Conservation (phyloP, 2,329 filamentous ascomycete genomes). For the Penicillium sp. region DNA sequence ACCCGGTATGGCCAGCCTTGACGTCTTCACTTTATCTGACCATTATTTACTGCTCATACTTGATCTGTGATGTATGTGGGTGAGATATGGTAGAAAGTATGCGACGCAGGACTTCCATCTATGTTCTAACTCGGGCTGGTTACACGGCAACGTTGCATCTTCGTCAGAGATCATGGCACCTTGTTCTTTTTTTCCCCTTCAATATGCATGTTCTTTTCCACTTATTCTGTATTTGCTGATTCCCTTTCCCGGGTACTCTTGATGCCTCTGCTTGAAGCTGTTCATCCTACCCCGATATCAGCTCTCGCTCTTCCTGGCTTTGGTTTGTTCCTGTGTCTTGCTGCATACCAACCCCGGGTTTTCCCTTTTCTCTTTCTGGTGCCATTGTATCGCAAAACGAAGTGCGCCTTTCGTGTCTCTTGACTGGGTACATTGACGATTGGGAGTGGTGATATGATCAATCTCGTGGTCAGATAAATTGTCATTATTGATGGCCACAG, state of each 20-base stretch:
- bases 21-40: constrained; percentile 3
- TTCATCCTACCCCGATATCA: constrained; percentile 8
- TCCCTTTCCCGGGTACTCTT: constrained; percentile 12
- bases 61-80: constrained; percentile 15
- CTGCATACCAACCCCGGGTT: constrained; percentile 5
- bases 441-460: neutral
- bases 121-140: constrained; percentile 9
- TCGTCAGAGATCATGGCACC: constrained; percentile 20
- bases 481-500: too few species aligned
- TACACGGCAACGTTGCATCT: constrained; percentile 15
- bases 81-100: constrained; percentile 12
- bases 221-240: constrained; percentile 18
- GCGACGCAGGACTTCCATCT: constrained; percentile 9
- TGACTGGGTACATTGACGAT: neutral
- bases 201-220: neutral
- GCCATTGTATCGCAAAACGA: constrained; percentile 15
- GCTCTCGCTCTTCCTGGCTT: constrained; percentile 14
- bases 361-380: constrained; percentile 3
- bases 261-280: constrained; percentile 13
- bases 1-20: neutral
- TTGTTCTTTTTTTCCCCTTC: constrained; percentile 1
- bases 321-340: constrained; percentile 13
- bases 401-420: constrained; percentile 4
- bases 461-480: constrained; percentile 5
- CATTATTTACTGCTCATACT: constrained; percentile 8